These are phyloP conservation scores for Aspergillus sp. DNA, from an alignment of 2,329 filamentous ascomycete genomes.

Conservation along the genomic window DNA sequence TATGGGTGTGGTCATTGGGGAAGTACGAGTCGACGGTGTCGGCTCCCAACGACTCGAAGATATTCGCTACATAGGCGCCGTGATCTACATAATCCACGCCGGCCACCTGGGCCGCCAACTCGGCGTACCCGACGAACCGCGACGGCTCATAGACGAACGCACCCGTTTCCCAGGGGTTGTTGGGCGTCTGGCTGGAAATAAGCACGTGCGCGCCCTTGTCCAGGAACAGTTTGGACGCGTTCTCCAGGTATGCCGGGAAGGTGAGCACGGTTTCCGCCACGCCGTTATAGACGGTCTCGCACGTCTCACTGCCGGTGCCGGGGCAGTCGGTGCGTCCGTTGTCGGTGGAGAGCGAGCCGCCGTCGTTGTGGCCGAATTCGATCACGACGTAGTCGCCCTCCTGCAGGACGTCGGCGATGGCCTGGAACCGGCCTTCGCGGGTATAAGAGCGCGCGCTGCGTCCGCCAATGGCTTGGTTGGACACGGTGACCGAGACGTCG, in stretches of 20 bases:
- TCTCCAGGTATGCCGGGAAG: constrained; percentile 59
- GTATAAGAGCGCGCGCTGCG: constrained; percentile 66
- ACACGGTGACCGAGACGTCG: constrained; percentile 48
- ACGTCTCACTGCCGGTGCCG: constrained; percentile 55
- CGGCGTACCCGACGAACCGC: constrained; percentile 58
- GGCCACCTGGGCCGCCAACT: constrained; percentile 44
- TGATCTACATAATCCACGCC: constrained; percentile 61
- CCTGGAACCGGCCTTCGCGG: constrained; percentile 63
- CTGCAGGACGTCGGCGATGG: constrained; percentile 53
- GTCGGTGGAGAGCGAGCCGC: constrained; percentile 57
- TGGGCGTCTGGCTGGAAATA: constrained; percentile 59
- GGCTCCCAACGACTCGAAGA: constrained; percentile 52
- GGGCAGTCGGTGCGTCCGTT: constrained; percentile 62
- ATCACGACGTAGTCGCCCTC: constrained; percentile 66
- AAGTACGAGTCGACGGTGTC: constrained; percentile 54
- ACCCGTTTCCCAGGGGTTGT: constrained; percentile 63
- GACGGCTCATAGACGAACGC: constrained; percentile 48
- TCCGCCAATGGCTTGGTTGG: constrained; percentile 66
- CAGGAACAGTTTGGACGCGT: constrained; percentile 55
- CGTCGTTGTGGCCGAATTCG: constrained; percentile 73
- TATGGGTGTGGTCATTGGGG: constrained; percentile 64
- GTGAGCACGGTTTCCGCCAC: constrained; percentile 58
- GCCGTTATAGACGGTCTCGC: constrained; percentile 53
- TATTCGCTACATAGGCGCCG: constrained; percentile 56
- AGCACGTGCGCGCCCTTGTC: constrained; percentile 62